Base-by-base conservation (phyloP, 768 basidiomycete species). In the Pleurotus platypus region DNA sequence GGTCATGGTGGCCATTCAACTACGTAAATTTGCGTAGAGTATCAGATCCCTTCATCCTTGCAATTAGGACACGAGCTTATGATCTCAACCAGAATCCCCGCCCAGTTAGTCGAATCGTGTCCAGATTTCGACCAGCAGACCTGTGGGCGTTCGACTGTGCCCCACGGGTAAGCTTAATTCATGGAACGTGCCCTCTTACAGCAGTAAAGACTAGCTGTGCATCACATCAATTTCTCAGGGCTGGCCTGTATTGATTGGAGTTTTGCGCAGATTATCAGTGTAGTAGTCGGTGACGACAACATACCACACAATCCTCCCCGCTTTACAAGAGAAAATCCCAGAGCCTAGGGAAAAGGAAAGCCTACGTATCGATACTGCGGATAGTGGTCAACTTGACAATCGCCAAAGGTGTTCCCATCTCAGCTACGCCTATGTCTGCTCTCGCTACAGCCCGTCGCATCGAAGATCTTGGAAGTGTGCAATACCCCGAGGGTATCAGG, bases 361-460 rank as follows among this genome's bases (percentile, higher is more conserved):
- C 11, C 74, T 90, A 16, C 86, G 87, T 43, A 89, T 90, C 69
- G 85, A 84, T 68, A 87, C 89, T 0, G 70, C 79, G 12, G 68
- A 69, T 37, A 62, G 64, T 20, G 69, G 68, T 93, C 35, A 86
- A 93, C 63, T 82, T 93, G 42, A 77, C 82, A 7, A 73, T 70
- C 11, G 73, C 86, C 7, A 80, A 76, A 64, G 75, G 69, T 58
- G 67, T 75, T 43, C 66, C 65, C 37, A 66, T 76, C 46, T 65
- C 80, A 16, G 69, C 75, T 5, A 68, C 82, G 42, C 79, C 81
- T 55, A 83, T 81, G 46, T 88, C 86, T 49, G 85, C 87, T 0
- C 75, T 98, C 43, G 84, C 86, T 12, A 87, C 91, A 7, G 96
- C 96, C 37, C 84, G 87, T 53, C 82, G 85, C 60, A 96, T 99